phyloP scores from a whole-genome alignment of 2,329 filamentous ascomycete species.

The Zymoseptoria tritici region DNA sequence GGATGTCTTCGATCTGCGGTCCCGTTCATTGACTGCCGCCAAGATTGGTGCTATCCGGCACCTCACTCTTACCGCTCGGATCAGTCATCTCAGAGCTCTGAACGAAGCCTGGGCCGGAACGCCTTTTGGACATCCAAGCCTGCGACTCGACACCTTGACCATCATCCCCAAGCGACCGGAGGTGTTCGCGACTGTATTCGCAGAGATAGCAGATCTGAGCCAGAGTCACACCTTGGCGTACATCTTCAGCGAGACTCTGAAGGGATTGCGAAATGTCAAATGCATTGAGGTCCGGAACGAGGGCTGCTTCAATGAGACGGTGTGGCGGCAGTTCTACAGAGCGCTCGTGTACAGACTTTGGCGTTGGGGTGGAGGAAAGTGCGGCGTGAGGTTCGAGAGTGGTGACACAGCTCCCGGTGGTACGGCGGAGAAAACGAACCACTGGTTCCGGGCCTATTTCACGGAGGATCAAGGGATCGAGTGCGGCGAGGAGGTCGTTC shows the following conservation, averaged over 20 bases:
- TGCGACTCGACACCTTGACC: constrained; percentile 27
- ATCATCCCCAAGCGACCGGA: constrained; percentile 28
- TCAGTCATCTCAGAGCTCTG: constrained; percentile 26
- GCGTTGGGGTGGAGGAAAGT: constrained; percentile 28
- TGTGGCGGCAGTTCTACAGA: constrained; percentile 30
- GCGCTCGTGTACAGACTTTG: constrained; percentile 28
- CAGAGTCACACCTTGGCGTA: constrained; percentile 32
- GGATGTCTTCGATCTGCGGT: constrained; percentile 21
- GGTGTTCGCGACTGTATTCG: constrained; percentile 21
- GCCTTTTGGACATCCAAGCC: constrained; percentile 27
- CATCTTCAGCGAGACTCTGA: constrained; percentile 30
- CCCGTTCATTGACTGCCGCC: constrained; percentile 11
- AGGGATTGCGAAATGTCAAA: constrained; percentile 24
- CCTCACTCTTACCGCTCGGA: constrained; percentile 28
- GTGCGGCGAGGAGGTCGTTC: constrained; percentile 23
- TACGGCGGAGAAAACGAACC: constrained; percentile 6
- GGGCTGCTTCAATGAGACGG: constrained; percentile 27
- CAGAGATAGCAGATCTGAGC: constrained; percentile 30
- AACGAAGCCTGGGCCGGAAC: constrained; percentile 30
- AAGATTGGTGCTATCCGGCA: constrained; percentile 25
- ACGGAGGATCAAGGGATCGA: constrained; percentile 15
- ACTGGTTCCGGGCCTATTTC: constrained; percentile 14
- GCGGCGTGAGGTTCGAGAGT: constrained; percentile 25
- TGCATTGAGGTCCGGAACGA: constrained; percentile 27
- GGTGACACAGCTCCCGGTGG: constrained; percentile 10